These are phyloP conservation scores for Epichloe brachyelytri DNA, from an alignment of 2,329 filamentous ascomycete species.

Conservation along the genomic window DNA sequence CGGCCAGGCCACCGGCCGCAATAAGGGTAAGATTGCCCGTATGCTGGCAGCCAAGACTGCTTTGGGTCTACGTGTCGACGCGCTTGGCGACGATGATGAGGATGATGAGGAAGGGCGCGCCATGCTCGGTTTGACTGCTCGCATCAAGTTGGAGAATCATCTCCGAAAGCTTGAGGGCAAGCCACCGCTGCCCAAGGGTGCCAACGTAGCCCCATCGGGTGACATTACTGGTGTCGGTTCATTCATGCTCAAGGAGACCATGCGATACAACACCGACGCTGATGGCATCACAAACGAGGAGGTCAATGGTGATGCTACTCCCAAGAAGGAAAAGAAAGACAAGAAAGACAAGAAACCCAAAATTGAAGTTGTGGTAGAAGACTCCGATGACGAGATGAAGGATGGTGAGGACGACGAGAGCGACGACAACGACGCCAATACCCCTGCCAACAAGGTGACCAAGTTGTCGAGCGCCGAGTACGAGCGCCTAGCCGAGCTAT, in stretches of 20 bases:
- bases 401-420: conserved; percentile 29
- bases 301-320: conserved; percentile 21
- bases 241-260: conserved; percentile 82
- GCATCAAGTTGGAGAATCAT: conserved; percentile 62
- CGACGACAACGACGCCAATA: conserved; percentile 18
- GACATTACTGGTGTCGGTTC: conserved; percentile 53
- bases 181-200: conserved; percentile 64
- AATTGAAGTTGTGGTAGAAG: conserved; percentile 26
- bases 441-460: conserved; percentile 23
- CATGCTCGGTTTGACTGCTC: conserved; percentile 60
- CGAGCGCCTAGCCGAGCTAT: conserved; percentile 48
- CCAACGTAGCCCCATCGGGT: conserved; percentile 63
- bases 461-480: conserved; percentile 44
- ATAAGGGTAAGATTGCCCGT: conserved; percentile 99
- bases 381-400: conserved; percentile 31
- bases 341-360: conserved; percentile 30
- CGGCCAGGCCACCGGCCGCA: conserved; percentile 91
- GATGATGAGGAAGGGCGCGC: conserved; percentile 84
- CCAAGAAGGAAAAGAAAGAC: conserved; percentile 29
- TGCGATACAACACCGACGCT: conserved; percentile 89
- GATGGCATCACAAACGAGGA: conserved; percentile 63
- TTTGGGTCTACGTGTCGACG: conserved; percentile 85
- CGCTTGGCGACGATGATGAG: conserved; percentile 44
- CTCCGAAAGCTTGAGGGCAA: conserved; percentile 79
- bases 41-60: conserved; percentile 90